A percentile compares a stretch with the other conserved stretches of the same genome.
Conservation (phyloP, 768 basidiomycete species). For the Clavulina sp. region DNA sequence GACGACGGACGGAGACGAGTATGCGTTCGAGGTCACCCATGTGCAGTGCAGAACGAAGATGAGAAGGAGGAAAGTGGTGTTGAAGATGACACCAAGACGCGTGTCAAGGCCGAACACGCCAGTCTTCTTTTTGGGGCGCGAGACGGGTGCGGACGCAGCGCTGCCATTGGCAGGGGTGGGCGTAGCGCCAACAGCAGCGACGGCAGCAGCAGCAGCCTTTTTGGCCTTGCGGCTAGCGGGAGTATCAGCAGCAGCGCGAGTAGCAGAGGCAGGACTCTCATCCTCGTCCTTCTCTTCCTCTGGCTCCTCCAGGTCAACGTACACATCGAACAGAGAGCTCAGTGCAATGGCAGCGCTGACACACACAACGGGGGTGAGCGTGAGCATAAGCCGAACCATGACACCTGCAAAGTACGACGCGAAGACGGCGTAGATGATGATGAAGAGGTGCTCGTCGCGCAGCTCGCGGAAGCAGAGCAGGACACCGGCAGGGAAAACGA, state of each 20-base stretch:
- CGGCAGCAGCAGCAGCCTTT: slow-evolving; percentile 30
- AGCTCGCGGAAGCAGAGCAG: slow-evolving; percentile 85
- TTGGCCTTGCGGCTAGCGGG: slow-evolving; percentile 41
- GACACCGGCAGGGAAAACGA: slow-evolving; percentile 94
- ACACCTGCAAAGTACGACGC: slow-evolving; percentile 98
- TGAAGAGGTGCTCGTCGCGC: slow-evolving; percentile 92
- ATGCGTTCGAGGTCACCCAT: slow-evolving; percentile 85
- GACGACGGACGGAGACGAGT: slow-evolving; percentile 96
- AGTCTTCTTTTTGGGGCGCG: slow-evolving; percentile 13
- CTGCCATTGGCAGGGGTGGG: slow-evolving; percentile 2
- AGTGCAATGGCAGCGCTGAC: slow-evolving; percentile 82
- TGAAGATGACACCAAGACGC: slow-evolving; percentile 55
- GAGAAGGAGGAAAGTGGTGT: slow-evolving; percentile 57
- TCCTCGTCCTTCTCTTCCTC: slow-evolving; percentile 14
- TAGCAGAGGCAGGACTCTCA: slow-evolving; percentile 14
- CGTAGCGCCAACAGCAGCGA: slow-evolving; percentile 15
- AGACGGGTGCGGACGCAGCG: neutral
- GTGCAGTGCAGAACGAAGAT: slow-evolving; percentile 96
- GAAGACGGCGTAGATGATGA: slow-evolving; percentile 92
- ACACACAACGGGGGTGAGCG: slow-evolving; percentile 93
- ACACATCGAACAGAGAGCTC: slow-evolving; percentile 74
- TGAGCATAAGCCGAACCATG: slow-evolving; percentile 98
- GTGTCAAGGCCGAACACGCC: slow-evolving; percentile 80
- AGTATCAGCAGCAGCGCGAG: slow-evolving; percentile 11
- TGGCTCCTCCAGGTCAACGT: slow-evolving; percentile 72